Evolutionary conservation across 768 basidiomycete species (phyloP), one percentile per base, ranked within the genome.

Genomic region (Tricholoma flavovirens): DNA sequence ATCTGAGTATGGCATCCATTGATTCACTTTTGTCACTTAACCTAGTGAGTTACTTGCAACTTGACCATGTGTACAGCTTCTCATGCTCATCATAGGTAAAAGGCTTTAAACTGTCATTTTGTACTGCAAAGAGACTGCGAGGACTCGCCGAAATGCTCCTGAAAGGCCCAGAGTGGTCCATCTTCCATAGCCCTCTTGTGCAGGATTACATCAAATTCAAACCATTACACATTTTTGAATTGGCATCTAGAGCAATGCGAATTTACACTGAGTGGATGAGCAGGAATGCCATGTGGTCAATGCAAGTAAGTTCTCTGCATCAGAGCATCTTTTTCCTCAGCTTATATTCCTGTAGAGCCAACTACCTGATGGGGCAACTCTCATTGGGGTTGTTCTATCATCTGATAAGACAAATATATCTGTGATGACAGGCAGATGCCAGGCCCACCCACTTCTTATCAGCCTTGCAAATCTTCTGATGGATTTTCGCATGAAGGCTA

Each of bases 181-280:
- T n/a, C n/a, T n/a, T n/a, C n/a, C n/a, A 59, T 30, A 54, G 61
- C 53, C 71, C 66, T 1, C 48, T 67, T 1, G 33, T 74, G 2
- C 42, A 59, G 15, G 59, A 68, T 12, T 46, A 65, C 38, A 60
- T 72, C 17, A 40, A 62, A 1, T 60, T 68, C 17, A 53, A 19
- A 7, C 63, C 65, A n/a, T 57, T 56, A 4, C 42, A 50, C 4
- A 49, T 67, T 4, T 67, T 52, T 51, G 51, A 50, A n/a, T 52
- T 35, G 3, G 58, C 59, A 14, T 60, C 43, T 33, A 29, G 43
- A 14, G 17, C 62, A 8, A 50, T 59, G 32, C 48, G 58, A 2
- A 51, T 64, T 6, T 67, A 66, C 19, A 56, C 35, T 5, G 62
- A 69, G 46, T 67, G 64, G 64, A 48, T 63, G 29, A 60, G 59